Evolutionary conservation across 495 filamentous ascomycete species (phyloP).

Genomic region (Neurospora sublineolata): DNA sequence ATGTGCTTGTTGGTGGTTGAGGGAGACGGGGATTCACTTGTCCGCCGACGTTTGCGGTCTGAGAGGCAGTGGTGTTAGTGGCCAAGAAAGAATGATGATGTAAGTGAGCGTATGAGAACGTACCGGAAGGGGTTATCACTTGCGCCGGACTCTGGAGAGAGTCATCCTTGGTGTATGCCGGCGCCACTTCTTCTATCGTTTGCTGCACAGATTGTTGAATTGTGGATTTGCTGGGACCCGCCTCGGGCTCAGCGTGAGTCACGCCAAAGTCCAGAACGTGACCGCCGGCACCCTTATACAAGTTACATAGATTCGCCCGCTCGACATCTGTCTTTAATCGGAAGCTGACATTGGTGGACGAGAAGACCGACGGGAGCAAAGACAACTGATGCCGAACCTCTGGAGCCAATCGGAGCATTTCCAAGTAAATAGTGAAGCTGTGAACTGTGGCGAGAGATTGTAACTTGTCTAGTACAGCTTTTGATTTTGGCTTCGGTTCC

Average conservation of each 20-base stretch:
- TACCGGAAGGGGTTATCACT: not conserved
- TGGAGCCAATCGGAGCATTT: not conserved
- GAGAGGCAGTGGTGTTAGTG: not conserved
- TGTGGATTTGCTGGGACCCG: not conserved
- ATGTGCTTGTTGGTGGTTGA: constrained; percentile 1
- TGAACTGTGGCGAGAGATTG: not conserved
- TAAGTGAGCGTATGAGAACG: not conserved
- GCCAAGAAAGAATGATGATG: not conserved
- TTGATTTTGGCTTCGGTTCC: not conserved
- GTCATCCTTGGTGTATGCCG: not conserved
- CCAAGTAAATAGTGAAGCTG: not conserved
- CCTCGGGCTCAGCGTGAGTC: too few species aligned
- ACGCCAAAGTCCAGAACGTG: too few species aligned
- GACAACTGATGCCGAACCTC: not conserved
- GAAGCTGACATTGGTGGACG: not conserved
- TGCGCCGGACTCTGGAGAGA: not conserved
- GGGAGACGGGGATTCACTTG: not conserved
- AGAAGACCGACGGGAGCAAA: not conserved
- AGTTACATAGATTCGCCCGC: too few species aligned
- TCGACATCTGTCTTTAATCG: not conserved
- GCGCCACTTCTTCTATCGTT: not conserved
- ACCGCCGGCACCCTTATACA: too few species aligned
- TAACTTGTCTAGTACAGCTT: too few species aligned
- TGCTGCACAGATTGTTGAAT: not conserved
- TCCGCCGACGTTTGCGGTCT: constrained; percentile 5